A percentile compares a stretch with the other conserved stretches of the same genome.
Conservation (phyloP, 139 green algal species). For the Chlorella vulgaris region DNA sequence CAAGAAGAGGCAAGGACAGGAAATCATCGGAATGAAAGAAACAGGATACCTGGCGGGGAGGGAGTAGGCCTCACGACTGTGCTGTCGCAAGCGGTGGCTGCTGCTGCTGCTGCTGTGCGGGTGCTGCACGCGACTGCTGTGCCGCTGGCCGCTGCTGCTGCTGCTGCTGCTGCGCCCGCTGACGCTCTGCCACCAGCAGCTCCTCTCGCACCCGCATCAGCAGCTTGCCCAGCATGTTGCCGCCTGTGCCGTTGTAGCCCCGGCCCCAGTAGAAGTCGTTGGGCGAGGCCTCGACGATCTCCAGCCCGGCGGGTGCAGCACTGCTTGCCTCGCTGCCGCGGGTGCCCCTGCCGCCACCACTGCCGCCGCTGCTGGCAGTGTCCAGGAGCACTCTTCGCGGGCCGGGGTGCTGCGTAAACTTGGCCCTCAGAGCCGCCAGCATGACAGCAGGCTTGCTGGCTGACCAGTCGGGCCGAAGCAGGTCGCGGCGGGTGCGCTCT, state of each 20-base stretch:
- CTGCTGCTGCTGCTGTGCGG: conserved; percentile 4
- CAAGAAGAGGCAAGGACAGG: neutral
- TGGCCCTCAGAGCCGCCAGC: conserved; percentile 76
- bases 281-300: conserved; percentile 80
- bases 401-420: conserved; percentile 81
- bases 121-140: neutral
- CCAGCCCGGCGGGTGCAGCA: neutral
- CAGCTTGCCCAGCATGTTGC: conserved; percentile 88
- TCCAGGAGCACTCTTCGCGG: conserved; percentile 81
- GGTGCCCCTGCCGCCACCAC: conserved; percentile 35
- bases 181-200: conserved; percentile 32
- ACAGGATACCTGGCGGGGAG: too few relatives aligned
- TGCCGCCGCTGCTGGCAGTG: conserved; percentile 48
- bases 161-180: neutral
- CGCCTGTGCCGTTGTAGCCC: conserved; percentile 79
- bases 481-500: conserved; percentile 70
- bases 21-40: neutral
- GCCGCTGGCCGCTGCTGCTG: too few relatives aligned
- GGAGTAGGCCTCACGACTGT: too few relatives aligned
- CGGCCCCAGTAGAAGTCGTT: conserved; percentile 92
- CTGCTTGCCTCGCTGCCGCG: conserved; percentile 63
- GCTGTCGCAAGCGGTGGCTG: neutral
- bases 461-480: conserved; percentile 86
- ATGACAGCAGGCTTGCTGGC: conserved; percentile 85
- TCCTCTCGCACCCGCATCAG: conserved; percentile 86